Base-by-base conservation (phyloP, 176 grass and related monocot species). In the Oryza brachyantha region DNA sequence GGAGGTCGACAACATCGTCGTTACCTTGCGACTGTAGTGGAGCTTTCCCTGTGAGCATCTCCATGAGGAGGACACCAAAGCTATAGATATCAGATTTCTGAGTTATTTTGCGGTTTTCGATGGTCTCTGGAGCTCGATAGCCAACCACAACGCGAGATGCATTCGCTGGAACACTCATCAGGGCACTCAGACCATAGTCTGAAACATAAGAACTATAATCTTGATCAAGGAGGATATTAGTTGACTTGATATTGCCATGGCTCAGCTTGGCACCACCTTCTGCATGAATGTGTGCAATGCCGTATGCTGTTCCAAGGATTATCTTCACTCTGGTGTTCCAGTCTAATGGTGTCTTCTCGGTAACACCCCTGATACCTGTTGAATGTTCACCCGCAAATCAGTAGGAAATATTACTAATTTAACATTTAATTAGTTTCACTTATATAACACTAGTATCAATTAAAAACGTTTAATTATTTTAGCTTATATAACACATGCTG, bases 171-270 rank as follows among this genome's bases (percentile, higher is more conserved):
- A 80, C 57, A 21, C 65, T 98, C 70, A 90, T 89, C 40, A 94
- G 36, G 37, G 72, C 64, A 8, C 80, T 83, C 31, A 98, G 86
- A 38, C 96, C 81, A 50, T 95, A 98, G 77, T 98, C 96, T 21
- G 96, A 89, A 22, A 94, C 68, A 13, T 84, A 82, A 16, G 96
- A 72, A 8, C 52, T 87, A n/a, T 89, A 83, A 36, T 93, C 90
- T 67, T 90, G 83, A 48, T 85, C 74, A 35, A 95, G 81, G 43
- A 98, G 90, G 61, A 98, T 85, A 2, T 98, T 98, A 13, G 92
- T 82, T 26, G 96, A 94, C 79, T 98, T 98, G 45, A 98, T 90
- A 71, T 98, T 94, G 80, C 92, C 96, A 59, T 98, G 96, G 68
- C 82, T 73, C 35, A 98, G 83, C 86, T 94, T 98, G 8, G 77